A percentile compares a stretch with the other conserved stretches of the same genome.
phyloP scores from a whole-genome alignment of 352 stramenopile species.

The Globisporangium lucens region DNA sequence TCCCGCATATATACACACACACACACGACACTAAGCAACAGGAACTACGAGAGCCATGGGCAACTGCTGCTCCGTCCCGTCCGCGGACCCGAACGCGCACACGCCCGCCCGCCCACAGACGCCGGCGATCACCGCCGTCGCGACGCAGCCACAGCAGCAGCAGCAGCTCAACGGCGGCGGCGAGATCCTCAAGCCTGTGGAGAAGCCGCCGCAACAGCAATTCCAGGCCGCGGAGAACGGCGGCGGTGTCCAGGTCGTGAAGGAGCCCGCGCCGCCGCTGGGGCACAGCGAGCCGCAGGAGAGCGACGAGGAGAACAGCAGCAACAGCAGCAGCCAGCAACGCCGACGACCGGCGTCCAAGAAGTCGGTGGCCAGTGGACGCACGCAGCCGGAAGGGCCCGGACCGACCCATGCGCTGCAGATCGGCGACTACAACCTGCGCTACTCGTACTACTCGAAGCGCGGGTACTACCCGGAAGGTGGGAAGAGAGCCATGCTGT shows the following conservation, averaged over 20 bases:
- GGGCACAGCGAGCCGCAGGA: slow-evolving; percentile 3
- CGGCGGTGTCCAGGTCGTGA: slow-evolving; percentile 12
- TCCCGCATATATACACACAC: not conserved
- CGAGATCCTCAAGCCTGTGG: slow-evolving; percentile 7
- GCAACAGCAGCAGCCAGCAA: slow-evolving; percentile 15
- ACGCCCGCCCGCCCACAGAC: not conserved
- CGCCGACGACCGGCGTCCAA: slow-evolving; percentile 17
- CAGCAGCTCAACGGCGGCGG: slow-evolving; percentile 2
- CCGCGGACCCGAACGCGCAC: slow-evolving; percentile 30
- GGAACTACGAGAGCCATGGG: slow-evolving; percentile 38
- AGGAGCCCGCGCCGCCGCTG: not conserved
- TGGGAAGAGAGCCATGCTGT: slow-evolving; percentile 19
- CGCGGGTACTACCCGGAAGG: slow-evolving; percentile 93
- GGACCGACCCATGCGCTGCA: slow-evolving; percentile 65
- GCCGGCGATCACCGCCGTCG: not conserved
- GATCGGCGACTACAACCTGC: slow-evolving; percentile 80
- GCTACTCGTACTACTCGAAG: slow-evolving; percentile 93
- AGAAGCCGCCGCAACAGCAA: slow-evolving; percentile 9
- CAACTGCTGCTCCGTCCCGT: slow-evolving; percentile 77
- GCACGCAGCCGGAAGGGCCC: slow-evolving; percentile 34
- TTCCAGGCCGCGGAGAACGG: not conserved
- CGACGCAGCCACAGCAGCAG: not conserved
- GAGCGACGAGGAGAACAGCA: slow-evolving; percentile 1
- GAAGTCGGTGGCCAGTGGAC: slow-evolving; percentile 26
- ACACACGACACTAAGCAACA: not conserved